Conservation (phyloP, 2,329 filamentous ascomycete species). For the Scolecobasidium constrictum region DNA sequence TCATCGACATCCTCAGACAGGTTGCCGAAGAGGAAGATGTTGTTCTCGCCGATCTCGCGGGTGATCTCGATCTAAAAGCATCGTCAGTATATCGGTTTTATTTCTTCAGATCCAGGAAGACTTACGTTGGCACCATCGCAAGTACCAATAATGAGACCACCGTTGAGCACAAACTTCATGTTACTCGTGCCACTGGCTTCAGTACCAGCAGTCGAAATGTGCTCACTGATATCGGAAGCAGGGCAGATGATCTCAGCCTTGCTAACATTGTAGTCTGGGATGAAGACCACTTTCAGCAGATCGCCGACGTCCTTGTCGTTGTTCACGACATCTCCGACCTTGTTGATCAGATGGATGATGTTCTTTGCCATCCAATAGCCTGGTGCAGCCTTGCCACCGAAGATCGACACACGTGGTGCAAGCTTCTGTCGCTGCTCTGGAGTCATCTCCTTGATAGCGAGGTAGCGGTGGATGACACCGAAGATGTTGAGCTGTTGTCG, state of each 20-base stretch:
- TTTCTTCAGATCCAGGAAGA: no score
- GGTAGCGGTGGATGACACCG: slow-evolving; percentile 89
- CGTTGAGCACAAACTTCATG: slow-evolving; percentile 99
- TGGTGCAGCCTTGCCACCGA: slow-evolving; percentile 93
- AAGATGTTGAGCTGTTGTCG: slow-evolving; percentile 98
- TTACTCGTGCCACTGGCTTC: slow-evolving; percentile 85
- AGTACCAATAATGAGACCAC: slow-evolving; percentile 92
- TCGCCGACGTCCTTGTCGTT: slow-evolving; percentile 87
- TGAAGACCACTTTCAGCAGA: slow-evolving; percentile 89
- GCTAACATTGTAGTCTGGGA: slow-evolving; percentile 98
- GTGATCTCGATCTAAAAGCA: slow-evolving; percentile 76
- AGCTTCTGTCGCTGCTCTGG: slow-evolving; percentile 79
- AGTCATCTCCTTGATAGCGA: slow-evolving; percentile 76
- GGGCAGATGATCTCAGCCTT: slow-evolving; percentile 96
- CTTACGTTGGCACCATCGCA: slow-evolving; percentile 94
- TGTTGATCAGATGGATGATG: slow-evolving; percentile 93
- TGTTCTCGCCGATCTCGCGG: slow-evolving; percentile 88
- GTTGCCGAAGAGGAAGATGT: slow-evolving; percentile 98
- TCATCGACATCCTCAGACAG: slow-evolving; percentile 95
- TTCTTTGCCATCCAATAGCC: slow-evolving; percentile 99
- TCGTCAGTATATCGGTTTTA: background rate
- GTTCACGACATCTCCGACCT: slow-evolving; percentile 82
- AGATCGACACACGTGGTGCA: slow-evolving; percentile 82
- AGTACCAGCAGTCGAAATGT: slow-evolving; percentile 95
- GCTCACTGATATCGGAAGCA: slow-evolving; percentile 92